phyloP scores from a whole-genome alignment of 371 early-diverging fungal genomes.

The Zychaea mexicana region DNA sequence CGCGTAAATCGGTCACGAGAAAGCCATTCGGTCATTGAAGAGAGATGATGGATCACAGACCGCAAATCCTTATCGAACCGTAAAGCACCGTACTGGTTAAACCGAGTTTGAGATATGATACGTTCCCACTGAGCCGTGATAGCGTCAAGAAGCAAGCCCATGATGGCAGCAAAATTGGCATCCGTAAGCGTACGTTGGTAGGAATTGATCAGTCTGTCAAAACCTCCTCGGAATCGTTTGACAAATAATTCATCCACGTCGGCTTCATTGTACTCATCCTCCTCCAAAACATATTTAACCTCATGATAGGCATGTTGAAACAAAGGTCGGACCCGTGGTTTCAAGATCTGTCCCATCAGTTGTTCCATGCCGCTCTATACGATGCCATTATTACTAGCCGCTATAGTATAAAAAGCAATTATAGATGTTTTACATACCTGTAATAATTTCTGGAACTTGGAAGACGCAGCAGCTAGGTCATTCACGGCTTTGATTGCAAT shows the following conservation, averaged over 20 bases:
- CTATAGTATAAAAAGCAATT: too few species aligned
- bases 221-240: conserved; percentile 72
- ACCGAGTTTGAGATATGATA: conserved; percentile 80
- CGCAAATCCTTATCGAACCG: conserved; percentile 91
- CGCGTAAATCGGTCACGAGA: conserved; percentile 78
- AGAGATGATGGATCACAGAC: conserved; percentile 69
- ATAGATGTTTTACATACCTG: too few species aligned
- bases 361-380: conserved; percentile 81
- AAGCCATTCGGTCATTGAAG: conserved; percentile 63
- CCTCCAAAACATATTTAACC: conserved; percentile 85
- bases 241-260: conserved; percentile 79
- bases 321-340: conserved; percentile 77
- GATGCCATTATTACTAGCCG: too few species aligned
- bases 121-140: conserved; percentile 85
- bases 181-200: conserved; percentile 61
- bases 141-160: conserved; percentile 64
- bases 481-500: conserved; percentile 50
- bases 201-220: conserved; percentile 56
- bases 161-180: conserved; percentile 65
- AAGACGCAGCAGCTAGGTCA: conserved; percentile 57
- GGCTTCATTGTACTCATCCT: conserved; percentile 89
- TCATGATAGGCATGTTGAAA: conserved; percentile 82
- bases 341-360: conserved; percentile 75
- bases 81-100: conserved; percentile 83
- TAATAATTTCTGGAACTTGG: conserved; percentile 64